These are phyloP conservation scores for Myriangium duriaei DNA, from an alignment of 2,329 filamentous ascomycete species.

Conservation along the genomic window DNA sequence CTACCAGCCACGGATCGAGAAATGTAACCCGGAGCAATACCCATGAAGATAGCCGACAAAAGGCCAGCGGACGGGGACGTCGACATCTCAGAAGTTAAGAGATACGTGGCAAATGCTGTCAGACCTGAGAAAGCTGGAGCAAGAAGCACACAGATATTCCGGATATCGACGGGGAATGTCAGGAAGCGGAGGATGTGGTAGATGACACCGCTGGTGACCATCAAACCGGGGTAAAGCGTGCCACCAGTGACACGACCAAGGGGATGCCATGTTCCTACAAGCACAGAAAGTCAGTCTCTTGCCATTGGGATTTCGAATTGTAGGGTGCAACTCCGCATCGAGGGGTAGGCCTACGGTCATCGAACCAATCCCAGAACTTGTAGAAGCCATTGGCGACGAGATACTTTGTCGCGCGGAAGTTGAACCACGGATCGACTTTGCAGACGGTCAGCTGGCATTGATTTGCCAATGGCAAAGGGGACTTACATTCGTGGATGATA, in stretches of 20 bases:
- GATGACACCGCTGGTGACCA: conserved; percentile 97
- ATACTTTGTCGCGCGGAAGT: conserved; percentile 97
- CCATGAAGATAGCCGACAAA: conserved; percentile 90
- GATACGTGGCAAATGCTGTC: conserved; percentile 84
- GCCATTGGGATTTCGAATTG: too few relatives aligned
- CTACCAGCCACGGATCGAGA: conserved; percentile 94
- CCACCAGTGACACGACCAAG: conserved; percentile 95
- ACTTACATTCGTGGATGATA: conserved; percentile 98
- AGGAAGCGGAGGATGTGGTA: conserved; percentile 86
- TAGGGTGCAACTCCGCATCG: not conserved
- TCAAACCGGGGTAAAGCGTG: conserved; percentile 95
- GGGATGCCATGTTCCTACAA: conserved; percentile 83
- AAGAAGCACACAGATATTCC: conserved; percentile 95
- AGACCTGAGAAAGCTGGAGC: conserved; percentile 89
- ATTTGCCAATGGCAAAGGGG: not conserved
- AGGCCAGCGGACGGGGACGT: conserved; percentile 90
- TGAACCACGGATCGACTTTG: conserved; percentile 97
- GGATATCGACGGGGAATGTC: conserved; percentile 88
- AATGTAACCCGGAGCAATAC: conserved; percentile 93
- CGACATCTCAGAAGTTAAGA: conserved; percentile 94
- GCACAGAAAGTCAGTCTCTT: conserved; percentile 4
- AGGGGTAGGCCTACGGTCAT: conserved; percentile 56
- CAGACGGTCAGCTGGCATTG: conserved; percentile 4
- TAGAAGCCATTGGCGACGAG: conserved; percentile 95
- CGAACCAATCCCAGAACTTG: conserved; percentile 99